Base-by-base conservation (phyloP, 2,329 filamentous ascomycete species). In the Aspergillus pseudonomiae region DNA sequence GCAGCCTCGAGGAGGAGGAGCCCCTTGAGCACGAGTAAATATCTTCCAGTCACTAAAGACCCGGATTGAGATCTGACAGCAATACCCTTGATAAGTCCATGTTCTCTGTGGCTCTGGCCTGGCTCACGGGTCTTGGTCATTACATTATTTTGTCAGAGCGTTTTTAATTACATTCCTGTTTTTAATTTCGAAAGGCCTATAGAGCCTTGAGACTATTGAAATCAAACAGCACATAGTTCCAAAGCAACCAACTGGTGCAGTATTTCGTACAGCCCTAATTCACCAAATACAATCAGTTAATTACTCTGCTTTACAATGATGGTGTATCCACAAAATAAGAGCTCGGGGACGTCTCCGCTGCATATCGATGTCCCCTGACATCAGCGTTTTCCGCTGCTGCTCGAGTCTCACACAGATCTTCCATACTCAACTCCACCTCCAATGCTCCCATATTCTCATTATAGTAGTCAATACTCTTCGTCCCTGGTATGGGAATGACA, bases 1-100 rank as follows among this genome's bases (percentile, higher is more conserved):
- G 60, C 65, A 76, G 77, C 77, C 91, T 91, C 76, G 93, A 95
- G 86, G 94, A 97, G 83, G 86, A 85, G 83, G 86, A 85, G 70
- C 89, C 89, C 74, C 75, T 88, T 68, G 90, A 92, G 81, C 83
- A 81, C 71, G 91, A 94, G 83, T 91, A 91, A 79, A 79, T 70
- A 57, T 36, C 36, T 65, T 21, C 57, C 56, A 54, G 55, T 60
- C 60, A 46, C 59, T 60, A 61, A 60, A 66, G 61, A 68, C 62
- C 30, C 60, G 53, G 68, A 71, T 71, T 70, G 70, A 77, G 71
- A 73, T 70, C 69, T 69, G 74, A 68, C 67, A 70, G 68, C 76
- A 76, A 77, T 77, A 76, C 74, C 74, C 74, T 73, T 74, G 71
- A 70, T 73, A 70, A 74, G 67, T 68, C 72, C 70, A 70, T 68